A percentile compares a stretch with the other conserved stretches of the same genome.
These are phyloP conservation scores for Oryza punctata DNA, from an alignment of 176 grass and related monocot species.

Conservation along the genomic window DNA sequence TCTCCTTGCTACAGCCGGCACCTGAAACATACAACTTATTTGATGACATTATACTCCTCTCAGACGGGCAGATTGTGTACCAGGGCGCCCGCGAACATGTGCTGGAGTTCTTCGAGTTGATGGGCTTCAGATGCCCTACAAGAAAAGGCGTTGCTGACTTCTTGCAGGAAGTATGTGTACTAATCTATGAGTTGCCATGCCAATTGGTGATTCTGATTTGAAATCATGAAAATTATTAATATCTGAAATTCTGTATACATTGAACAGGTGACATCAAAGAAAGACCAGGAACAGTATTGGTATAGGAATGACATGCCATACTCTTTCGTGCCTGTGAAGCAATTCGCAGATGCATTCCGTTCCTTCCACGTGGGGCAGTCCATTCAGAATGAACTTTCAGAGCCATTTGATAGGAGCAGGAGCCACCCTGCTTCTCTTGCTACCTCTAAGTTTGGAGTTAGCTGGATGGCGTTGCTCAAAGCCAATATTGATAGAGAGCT, in stretches of 20 bases:
- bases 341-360: constrained; percentile 75
- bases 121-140: constrained; percentile 80
- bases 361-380: constrained; percentile 72
- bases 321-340: constrained; percentile 65
- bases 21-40: constrained; percentile 96
- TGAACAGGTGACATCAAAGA: constrained; percentile 87
- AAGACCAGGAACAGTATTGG: constrained; percentile 96
- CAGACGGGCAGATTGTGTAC: constrained; percentile 85
- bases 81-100: constrained; percentile 80
- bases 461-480: constrained; percentile 62
- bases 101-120: constrained; percentile 79
- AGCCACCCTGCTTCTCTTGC: constrained; percentile 79
- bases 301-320: constrained; percentile 54
- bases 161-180: constrained; percentile 72
- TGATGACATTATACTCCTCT: constrained; percentile 90
- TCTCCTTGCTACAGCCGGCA: constrained; percentile 91
- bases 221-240: constrained; percentile 25
- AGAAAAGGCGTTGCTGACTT: constrained; percentile 94
- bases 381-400: constrained; percentile 52
- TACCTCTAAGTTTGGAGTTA: constrained; percentile 72
- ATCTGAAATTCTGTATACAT: constrained; percentile 9
- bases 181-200: neutral
- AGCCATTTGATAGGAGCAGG: constrained; percentile 74
- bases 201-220: constrained; percentile 19
- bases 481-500: constrained; percentile 83